Evolutionary conservation across 192 early-diverging fungal genomes (phyloP), one percentile per base, ranked within the genome.

Genomic region (Podila minutissima): DNA sequence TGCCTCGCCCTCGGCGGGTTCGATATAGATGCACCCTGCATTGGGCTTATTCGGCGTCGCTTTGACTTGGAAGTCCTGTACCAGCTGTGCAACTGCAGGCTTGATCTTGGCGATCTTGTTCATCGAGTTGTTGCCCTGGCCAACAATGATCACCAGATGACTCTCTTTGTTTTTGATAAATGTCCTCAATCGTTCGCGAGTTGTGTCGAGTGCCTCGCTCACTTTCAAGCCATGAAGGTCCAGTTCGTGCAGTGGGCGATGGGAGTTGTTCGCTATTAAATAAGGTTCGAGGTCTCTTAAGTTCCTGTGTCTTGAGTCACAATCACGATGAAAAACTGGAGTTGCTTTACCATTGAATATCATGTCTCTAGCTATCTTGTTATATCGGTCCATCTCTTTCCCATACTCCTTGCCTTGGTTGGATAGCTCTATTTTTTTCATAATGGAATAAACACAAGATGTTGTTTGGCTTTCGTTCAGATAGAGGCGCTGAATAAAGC

Each of bases 161-260:
- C 82, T 69, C 33, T 81, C 69, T 2, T 82, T 73, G 28, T 86
- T 82, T 51, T 62, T 66, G 66, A 88, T 61, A 74, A 92, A 94
- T 33, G 71, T 53, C 15, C 62, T 49, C 19, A 93, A 84, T 26
- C 87, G 83, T 33, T 78, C 74, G 28, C 88, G 84, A 2, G 89
- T 76, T 12, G 83, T 74, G 8, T 73, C 83, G 5, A 88, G 62
- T 0, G 93, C 92, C 70, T 93, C 93, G 66, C 75, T 67, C 32
- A 94, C 93, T 70, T 84, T 89, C 15, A 92, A 68, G 7, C 92
- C 93, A 57, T 94, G 93, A 31, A 94, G 62, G 75, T 94, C 93
- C 59, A 94, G 68, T 65, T 93, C 87, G 41, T 84, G 67, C 1
- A 75, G 32, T 19, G 77, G 71, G 33, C 86, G 68, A 5, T 28